phyloP scores from a whole-genome alignment of 2,329 filamentous ascomycete species.

The Penicillium sclerotiorum region DNA sequence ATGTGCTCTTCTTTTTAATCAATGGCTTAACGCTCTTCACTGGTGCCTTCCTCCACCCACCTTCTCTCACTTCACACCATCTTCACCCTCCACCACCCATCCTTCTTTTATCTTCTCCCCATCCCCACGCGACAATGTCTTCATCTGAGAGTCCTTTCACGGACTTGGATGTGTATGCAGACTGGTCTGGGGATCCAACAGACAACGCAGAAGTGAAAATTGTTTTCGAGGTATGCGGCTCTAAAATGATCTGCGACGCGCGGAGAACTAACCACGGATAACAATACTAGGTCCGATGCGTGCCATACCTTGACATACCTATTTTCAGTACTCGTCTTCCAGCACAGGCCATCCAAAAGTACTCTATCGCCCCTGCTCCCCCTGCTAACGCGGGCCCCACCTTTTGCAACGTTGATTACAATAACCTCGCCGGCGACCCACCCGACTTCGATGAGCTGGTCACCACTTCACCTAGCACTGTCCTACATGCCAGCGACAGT shows the following conservation, averaged over 20 bases:
- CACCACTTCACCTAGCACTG: too few relatives aligned
- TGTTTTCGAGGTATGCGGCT: constrained; percentile 32
- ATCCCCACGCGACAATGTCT: constrained; percentile 10
- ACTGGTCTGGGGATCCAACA: constrained; percentile 32
- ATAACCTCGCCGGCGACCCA: too few relatives aligned
- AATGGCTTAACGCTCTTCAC: constrained; percentile 8
- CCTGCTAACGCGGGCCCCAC: neutral
- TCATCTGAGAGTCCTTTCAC: constrained; percentile 21
- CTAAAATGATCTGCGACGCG: neutral
- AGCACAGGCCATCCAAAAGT: neutral
- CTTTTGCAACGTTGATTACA: too few relatives aligned
- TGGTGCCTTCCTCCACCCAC: neutral
- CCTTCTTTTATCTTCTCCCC: constrained; percentile 1
- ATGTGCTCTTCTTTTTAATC: too few relatives aligned
- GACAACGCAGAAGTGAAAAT: constrained; percentile 30
- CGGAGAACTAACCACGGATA: neutral
- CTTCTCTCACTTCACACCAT: neutral
- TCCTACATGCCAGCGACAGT: too few relatives aligned
- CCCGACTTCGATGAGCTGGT: too few relatives aligned
- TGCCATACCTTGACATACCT: neutral
- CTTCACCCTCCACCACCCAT: neutral
- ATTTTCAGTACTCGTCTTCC: neutral
- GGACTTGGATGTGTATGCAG: constrained; percentile 34
- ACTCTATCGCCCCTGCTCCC: neutral
- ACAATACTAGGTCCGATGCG: neutral